Evolutionary conservation across 345 rosid genomes (phyloP), one percentile per base, ranked within the genome.

Genomic region (Gossypium ekmanianum): DNA sequence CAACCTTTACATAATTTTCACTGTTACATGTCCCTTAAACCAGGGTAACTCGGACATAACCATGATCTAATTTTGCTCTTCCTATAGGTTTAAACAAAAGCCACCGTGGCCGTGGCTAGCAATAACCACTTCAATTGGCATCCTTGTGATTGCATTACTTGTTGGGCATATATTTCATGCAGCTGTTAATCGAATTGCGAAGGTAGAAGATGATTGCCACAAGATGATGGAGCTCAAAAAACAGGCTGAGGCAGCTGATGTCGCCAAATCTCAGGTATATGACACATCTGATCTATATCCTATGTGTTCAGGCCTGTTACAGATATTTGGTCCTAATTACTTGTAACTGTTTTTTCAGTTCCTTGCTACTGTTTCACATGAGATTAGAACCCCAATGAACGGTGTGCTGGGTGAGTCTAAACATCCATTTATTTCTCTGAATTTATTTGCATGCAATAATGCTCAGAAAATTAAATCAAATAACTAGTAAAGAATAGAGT

Each of bases 341-440:
- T 70, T 62, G 68, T 44, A 17, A 72, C 72, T 41, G 76, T 51
- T 70, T 51, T 17, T 88, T 84, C 84, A 94, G 98, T 94, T 94
- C 82, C 98, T 94, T 79, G 98, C 98, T 74, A 94, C 98, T 8
- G 97, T 94, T 80, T 94, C 98, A 59, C 98, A 94, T 75, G 98
- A 94, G 88, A 94, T 94, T 81, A 85, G 98, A 81, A 94, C 98
- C 78, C 98, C 97, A 48, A 92, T 94, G 97, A 94, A 94, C 78
- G 98, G 98, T 79, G 97, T 94, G 81, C 86, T 94, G 72, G 98
- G 98, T 92, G 80, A 88, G 97, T 82, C 74, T 71, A 72, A 62
- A 69, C 41, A 68, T 9, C 48, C 72, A 34, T 75, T 45, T 68
- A 11, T 54, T 43, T 45, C 45, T 69, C 34, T 48, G 27, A 73